phyloP scores from a whole-genome alignment of 345 rosid genomes.

The Moricandia moricandioides region DNA sequence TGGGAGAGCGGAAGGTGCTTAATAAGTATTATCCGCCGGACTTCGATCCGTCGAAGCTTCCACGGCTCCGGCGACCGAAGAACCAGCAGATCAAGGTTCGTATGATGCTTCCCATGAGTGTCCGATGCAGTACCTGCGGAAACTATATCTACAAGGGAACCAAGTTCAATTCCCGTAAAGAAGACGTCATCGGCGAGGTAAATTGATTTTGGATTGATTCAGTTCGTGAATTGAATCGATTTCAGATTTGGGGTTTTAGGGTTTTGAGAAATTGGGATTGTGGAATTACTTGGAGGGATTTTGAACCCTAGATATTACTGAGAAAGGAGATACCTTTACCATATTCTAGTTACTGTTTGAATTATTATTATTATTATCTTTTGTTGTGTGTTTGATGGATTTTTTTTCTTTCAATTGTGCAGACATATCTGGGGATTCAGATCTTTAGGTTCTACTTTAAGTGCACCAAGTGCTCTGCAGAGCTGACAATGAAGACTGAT shows the following conservation, averaged over 20 bases:
- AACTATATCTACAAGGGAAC: constrained; percentile 92
- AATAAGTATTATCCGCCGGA: constrained; percentile 96
- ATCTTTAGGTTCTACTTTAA: constrained; percentile 90
- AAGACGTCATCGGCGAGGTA: constrained; percentile 87
- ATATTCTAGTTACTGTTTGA: not conserved
- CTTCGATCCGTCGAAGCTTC: constrained; percentile 83
- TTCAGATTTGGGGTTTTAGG: constrained; percentile 32
- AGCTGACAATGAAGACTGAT: constrained; percentile 80
- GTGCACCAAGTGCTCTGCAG: constrained; percentile 92
- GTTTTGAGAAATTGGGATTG: constrained; percentile 14
- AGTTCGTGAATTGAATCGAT: not conserved
- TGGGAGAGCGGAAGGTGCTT: constrained; percentile 93
- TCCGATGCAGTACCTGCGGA: constrained; percentile 80
- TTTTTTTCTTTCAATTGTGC: constrained; percentile 22
- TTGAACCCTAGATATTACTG: too few relatives aligned
- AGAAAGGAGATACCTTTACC: too few relatives aligned
- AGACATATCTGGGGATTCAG: constrained; percentile 90
- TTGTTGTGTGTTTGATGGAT: not conserved
- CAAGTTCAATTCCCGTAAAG: constrained; percentile 88
- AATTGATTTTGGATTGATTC: not conserved
- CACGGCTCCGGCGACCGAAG: constrained; percentile 67
- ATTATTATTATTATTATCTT: not conserved
- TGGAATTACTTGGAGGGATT: not conserved
- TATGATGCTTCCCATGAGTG: constrained; percentile 99
- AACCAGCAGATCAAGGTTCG: constrained; percentile 88